phyloP scores from a whole-genome alignment of 192 early-diverging fungal species.

The Spizellomyces punctatus region DNA sequence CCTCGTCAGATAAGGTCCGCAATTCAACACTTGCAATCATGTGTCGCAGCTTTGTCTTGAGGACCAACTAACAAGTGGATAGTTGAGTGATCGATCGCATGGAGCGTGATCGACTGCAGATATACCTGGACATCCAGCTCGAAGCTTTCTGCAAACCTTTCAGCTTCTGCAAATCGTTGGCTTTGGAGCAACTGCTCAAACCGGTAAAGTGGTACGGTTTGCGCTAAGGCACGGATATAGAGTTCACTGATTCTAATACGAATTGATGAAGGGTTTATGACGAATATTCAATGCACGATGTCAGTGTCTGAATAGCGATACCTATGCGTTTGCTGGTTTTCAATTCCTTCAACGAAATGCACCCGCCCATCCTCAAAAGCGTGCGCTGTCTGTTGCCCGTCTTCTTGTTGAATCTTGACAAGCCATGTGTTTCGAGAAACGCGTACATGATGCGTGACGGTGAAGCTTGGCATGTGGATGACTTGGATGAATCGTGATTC shows the following conservation, averaged over 20 bases:
- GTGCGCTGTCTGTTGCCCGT: slow-evolving; percentile 13
- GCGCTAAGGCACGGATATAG: slow-evolving; percentile 24
- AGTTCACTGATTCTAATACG: slow-evolving; percentile 8
- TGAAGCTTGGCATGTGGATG: too few species aligned
- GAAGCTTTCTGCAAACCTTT: slow-evolving; percentile 30
- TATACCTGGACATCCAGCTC: slow-evolving; percentile 36
- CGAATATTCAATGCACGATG: background rate
- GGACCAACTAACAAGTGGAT: slow-evolving; percentile 9
- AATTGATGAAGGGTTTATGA: background rate
- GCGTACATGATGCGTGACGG: too few species aligned
- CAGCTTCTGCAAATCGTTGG: slow-evolving; percentile 41
- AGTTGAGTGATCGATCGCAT: background rate
- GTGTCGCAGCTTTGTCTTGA: slow-evolving; percentile 31
- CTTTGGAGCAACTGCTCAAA: slow-evolving; percentile 31
- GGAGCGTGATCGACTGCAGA: too few species aligned
- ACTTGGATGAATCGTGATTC: too few species aligned
- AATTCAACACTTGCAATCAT: background rate
- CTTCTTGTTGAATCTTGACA: slow-evolving; percentile 17
- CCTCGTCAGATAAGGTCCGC: background rate
- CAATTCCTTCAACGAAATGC: background rate
- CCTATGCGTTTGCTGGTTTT: background rate
- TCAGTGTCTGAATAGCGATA: background rate
- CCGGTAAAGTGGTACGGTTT: slow-evolving; percentile 33
- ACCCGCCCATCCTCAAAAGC: background rate
- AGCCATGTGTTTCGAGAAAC: slow-evolving; percentile 20